phyloP scores from a whole-genome alignment of 2,329 filamentous ascomycete species.

The Cercospora nicotianae region DNA sequence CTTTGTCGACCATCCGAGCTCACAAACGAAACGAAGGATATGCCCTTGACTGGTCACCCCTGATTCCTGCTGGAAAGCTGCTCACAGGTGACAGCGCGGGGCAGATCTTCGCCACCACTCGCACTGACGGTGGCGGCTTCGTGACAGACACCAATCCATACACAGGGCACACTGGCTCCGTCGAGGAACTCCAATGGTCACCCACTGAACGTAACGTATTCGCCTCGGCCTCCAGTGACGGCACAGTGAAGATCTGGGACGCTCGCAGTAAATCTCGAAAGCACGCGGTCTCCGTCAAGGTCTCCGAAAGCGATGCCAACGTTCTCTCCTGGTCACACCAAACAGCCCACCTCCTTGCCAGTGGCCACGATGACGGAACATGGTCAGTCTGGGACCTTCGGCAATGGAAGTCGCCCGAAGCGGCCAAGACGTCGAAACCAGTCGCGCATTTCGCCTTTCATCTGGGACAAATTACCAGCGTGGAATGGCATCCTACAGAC shows the following conservation, averaged over 20 bases:
- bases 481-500: conserved; percentile 97
- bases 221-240: conserved; percentile 88
- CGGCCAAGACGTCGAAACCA: conserved; percentile 62
- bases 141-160: conserved; percentile 83
- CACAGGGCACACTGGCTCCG: conserved; percentile 76
- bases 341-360: conserved; percentile 85
- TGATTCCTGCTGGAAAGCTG: conserved; percentile 77
- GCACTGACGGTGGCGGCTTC: conserved; percentile 85
- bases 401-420: conserved; percentile 72
- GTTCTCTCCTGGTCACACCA: conserved; percentile 93
- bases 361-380: conserved; percentile 87
- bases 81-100: conserved; percentile 90
- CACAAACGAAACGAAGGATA: conserved; percentile 89
- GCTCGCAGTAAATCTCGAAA: conserved; percentile 84
- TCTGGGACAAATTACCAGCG: conserved; percentile 90
- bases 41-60: conserved; percentile 92
- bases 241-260: conserved; percentile 95
- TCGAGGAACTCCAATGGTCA: conserved; percentile 97
- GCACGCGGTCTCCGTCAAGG: conserved; percentile 82
- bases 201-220: conserved; percentile 92
- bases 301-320: conserved; percentile 85
- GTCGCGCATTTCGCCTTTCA: conserved; percentile 96
- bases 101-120: conserved; percentile 81
- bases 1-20: conserved; percentile 79
- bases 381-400: conserved; percentile 97